Percentiles rank a stretch among this genome's conserved stretches.
These are phyloP conservation scores for Warburgia ugandensis DNA, from an alignment of 164 flowering plant species.

Conservation along the genomic window DNA sequence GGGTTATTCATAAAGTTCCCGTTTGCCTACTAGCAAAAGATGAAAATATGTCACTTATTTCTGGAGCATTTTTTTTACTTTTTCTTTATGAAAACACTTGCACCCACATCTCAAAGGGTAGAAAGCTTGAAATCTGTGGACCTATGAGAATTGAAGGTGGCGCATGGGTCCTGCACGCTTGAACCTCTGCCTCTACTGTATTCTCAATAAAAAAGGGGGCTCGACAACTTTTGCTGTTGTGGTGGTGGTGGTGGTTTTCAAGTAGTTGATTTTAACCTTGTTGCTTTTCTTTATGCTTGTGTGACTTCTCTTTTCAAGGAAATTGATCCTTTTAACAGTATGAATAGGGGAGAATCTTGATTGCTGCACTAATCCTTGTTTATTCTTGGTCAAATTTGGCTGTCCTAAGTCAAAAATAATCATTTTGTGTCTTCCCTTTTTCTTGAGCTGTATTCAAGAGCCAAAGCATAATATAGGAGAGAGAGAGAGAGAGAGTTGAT, in stretches of 20 bases:
- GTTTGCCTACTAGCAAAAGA: too few relatives aligned
- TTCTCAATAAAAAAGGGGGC: slow-evolving; percentile 2
- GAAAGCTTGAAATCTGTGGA: too few relatives aligned
- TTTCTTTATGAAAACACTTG: too few relatives aligned
- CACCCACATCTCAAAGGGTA: too few relatives aligned
- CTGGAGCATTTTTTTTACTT: too few relatives aligned
- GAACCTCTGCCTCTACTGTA: too few relatives aligned
- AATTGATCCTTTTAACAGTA: background rate
- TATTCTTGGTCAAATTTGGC: slow-evolving; percentile 4
- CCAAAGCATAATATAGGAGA: background rate
- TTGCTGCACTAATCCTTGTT: background rate
- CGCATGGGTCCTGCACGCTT: background rate
- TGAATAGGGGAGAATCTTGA: too few relatives aligned
- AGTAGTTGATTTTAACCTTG: slow-evolving; percentile 1
- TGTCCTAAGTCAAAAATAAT: slow-evolving; percentile 7
- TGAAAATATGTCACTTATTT: too few relatives aligned
- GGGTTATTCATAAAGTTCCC: too few relatives aligned
- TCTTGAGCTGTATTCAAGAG: slow-evolving; percentile 1
- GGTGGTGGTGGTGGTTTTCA: slow-evolving; percentile 9
- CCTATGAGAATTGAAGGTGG: too few relatives aligned
- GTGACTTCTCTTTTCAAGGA: background rate
- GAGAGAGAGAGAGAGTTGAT: background rate
- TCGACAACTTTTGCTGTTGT: slow-evolving; percentile 7
- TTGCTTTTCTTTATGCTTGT: background rate
- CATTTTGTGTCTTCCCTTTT: background rate